A percentile compares a stretch with the other conserved stretches of the same genome.
Conservation (phyloP, 2,329 filamentous ascomycete species). For the Ceratocystiopsis brevicomis region DNA sequence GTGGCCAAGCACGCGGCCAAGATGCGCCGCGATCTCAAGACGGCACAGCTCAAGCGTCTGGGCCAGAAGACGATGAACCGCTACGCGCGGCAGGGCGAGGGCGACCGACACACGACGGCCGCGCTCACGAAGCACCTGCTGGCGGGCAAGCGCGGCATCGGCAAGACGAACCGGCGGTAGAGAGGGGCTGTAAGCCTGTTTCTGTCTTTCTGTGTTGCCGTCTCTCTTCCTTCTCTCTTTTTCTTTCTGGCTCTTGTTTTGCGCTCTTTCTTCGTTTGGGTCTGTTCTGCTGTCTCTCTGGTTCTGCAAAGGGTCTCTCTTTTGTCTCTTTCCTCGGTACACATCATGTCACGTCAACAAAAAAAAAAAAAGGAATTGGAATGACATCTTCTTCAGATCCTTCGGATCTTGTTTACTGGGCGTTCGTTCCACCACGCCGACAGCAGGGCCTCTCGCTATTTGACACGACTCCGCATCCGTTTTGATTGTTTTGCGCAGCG, state of each 20-base stretch:
- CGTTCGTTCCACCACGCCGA: too few relatives aligned
- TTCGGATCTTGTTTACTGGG: too few relatives aligned
- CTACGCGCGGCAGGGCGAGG: constrained; percentile 92
- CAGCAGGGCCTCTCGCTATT: too few relatives aligned
- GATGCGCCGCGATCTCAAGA: constrained; percentile 51
- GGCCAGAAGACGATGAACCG: constrained; percentile 97
- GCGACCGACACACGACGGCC: constrained; percentile 72
- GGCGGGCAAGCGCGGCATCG: constrained; percentile 81
- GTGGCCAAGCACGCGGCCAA: constrained; percentile 28
- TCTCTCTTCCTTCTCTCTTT: neutral
- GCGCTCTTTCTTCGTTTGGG: too few relatives aligned
- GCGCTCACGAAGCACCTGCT: constrained; percentile 79
- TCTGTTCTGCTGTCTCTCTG: neutral
- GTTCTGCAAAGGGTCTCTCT: neutral
- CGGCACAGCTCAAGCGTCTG: constrained; percentile 72
- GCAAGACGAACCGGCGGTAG: constrained; percentile 64
- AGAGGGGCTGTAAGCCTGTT: neutral
- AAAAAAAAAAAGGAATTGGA: too few relatives aligned
- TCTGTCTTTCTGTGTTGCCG: neutral
- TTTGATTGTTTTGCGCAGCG: too few relatives aligned
- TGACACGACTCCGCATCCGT: too few relatives aligned
- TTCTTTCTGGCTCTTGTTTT: neutral
- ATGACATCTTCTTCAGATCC: too few relatives aligned
- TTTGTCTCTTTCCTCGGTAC: neutral
- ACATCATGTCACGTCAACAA: too few relatives aligned